Base-by-base conservation (phyloP, 2,329 filamentous ascomycete species). In the Mollisiaceae sp. region DNA sequence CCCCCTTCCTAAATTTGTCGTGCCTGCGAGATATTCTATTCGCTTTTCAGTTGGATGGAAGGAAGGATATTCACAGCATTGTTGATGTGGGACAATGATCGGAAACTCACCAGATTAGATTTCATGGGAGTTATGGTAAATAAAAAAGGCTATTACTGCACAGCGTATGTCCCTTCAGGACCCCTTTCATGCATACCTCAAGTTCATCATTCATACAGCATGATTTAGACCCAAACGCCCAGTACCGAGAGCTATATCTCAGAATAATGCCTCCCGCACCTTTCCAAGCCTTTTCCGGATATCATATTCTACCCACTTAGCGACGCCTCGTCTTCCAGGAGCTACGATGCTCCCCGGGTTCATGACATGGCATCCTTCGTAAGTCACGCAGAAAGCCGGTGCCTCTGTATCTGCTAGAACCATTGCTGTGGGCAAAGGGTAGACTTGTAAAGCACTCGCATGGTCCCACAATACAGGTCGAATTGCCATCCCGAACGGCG, bases 291-390 rank as follows among this genome's bases (percentile, higher is more conserved):
- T 72, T 47, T 68, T 67, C 52, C 66, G 55, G 52, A 92, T 78
- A 77, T 91, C 91, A 80, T 94, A 98, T 80, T 98, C 95, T 1
- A 94, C 84, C 94, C 95, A 98, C 68, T 89, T 85, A 6, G 88
- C 91, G 8, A 89, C 86, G 4, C 89, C 88, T 69, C 87, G 86
- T 61, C 89, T 84, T 0, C 89, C 90, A 0, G 86, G 81, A 0
- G 92, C 88, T 27, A 96, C 83, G 59, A 99, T 78, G 58, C 85
- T 84, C 6, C 93, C 93, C 0, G 95, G 94, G 76, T 99, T 99
- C 86, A 99, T 89, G 39, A 97, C 94, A 79, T 95, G 92, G 75
- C 95, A 98, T 0, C 94, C 94, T 78, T 97, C 94, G 75, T 98
- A 98, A 15, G 92, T 97, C 69, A 97, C 82, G 62, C 90, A 91